Conservation (phyloP, 2,329 filamentous ascomycete species). For the Beauveria medogensis region DNA sequence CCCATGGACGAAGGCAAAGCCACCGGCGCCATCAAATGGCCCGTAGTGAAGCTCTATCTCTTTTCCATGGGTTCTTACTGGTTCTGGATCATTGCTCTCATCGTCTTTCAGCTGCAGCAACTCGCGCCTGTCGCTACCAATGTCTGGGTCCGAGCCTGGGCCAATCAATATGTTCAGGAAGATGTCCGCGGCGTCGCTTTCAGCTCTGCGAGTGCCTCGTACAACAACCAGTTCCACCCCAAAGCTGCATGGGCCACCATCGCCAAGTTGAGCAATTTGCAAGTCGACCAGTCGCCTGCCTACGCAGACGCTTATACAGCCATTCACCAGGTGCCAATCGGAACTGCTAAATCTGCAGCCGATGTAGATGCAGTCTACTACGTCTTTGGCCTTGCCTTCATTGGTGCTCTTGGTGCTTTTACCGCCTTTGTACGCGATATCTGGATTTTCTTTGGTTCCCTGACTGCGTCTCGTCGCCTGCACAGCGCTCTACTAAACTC, state of each 20-base stretch:
- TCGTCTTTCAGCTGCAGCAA: constrained; percentile 77
- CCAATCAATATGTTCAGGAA: constrained; percentile 69
- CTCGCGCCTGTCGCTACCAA: constrained; percentile 80
- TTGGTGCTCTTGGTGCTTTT: constrained; percentile 70
- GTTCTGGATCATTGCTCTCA: constrained; percentile 74
- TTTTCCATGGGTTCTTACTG: constrained; percentile 90
- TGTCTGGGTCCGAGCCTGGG: constrained; percentile 92
- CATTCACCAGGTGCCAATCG: constrained; percentile 13
- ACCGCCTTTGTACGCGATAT: constrained; percentile 76
- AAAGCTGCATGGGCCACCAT: constrained; percentile 29
- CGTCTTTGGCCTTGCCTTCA: constrained; percentile 69
- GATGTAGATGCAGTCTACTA: constrained; percentile 79
- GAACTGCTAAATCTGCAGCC: constrained; percentile 22
- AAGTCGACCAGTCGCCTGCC: constrained; percentile 4
- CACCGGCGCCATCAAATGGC: constrained; percentile 78
- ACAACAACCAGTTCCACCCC: constrained; percentile 21
- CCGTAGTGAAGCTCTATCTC: constrained; percentile 80
- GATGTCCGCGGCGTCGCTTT: constrained; percentile 16
- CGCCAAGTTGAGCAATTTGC: constrained; percentile 27
- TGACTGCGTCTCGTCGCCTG: constrained; percentile 78
- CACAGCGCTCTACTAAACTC: constrained; percentile 71
- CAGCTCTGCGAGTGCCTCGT: constrained; percentile 17
- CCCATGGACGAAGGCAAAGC: constrained; percentile 70
- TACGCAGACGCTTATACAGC: constrained; percentile 2
- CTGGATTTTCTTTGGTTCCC: constrained; percentile 85